phyloP scores from a whole-genome alignment of 2,329 filamentous ascomycete genomes.

The Microcyclosporella mali region DNA sequence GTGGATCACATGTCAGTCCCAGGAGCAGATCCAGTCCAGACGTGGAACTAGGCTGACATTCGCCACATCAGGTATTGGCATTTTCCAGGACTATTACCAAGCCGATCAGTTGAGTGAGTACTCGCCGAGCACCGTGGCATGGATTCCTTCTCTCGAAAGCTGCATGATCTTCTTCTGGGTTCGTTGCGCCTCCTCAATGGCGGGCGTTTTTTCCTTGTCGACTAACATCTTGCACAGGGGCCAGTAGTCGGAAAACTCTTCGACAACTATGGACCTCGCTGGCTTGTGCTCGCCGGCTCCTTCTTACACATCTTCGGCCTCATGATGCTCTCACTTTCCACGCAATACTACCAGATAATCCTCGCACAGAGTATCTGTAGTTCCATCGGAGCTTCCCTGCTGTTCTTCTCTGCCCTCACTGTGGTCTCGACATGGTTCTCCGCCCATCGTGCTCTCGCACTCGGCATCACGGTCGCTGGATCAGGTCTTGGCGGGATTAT shows the following conservation, averaged over 20 bases:
- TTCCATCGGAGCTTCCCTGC: conserved; percentile 37
- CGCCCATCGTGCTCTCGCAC: conserved; percentile 40
- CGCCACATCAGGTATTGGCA: conserved; percentile 18
- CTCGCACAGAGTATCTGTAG: conserved; percentile 44
- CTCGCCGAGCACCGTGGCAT: conserved; percentile 36
- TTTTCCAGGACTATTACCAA: conserved; percentile 43
- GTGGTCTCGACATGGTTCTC: conserved; percentile 43
- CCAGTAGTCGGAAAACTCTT: conserved; percentile 22
- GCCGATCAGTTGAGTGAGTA: conserved; percentile 35
- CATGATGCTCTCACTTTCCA: conserved; percentile 43
- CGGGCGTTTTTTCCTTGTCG: neutral
- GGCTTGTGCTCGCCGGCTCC: conserved; percentile 12
- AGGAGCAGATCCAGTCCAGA: too few species aligned
- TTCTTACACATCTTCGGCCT: conserved; percentile 39
- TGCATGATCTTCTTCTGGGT: neutral
- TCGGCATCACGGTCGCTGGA: conserved; percentile 36
- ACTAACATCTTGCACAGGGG: conserved; percentile 7
- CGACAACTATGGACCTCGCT: conserved; percentile 22
- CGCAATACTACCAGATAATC: conserved; percentile 47
- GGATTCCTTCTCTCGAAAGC: conserved; percentile 36
- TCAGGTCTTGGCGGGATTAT: conserved; percentile 39
- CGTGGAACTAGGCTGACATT: too few species aligned
- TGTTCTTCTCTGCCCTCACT: conserved; percentile 42
- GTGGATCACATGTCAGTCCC: too few species aligned
- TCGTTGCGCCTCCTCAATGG: neutral